Evolutionary conservation across 2,329 filamentous ascomycete species (phyloP).

Genomic region (Emydomyces testavorans): DNA sequence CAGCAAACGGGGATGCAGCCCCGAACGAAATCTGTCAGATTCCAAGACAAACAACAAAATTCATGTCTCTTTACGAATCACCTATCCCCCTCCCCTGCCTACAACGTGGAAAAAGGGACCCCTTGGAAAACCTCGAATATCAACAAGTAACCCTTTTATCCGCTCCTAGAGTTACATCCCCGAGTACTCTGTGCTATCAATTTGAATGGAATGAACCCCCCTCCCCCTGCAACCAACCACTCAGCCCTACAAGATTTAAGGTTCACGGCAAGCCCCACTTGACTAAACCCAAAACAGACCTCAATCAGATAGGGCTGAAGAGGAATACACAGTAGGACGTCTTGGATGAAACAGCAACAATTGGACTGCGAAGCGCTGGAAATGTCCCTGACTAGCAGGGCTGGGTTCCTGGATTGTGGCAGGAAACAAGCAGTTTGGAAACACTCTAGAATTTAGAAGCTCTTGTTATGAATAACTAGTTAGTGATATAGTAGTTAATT

Average conservation of each 20-base stretch:
- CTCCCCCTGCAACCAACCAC: not conserved
- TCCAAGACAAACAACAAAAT: not conserved
- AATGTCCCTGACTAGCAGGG: not conserved
- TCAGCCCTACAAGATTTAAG: not conserved
- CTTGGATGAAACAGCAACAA: not conserved
- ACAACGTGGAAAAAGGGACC: too few relatives aligned
- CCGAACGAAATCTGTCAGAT: not conserved
- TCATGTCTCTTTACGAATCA: too few relatives aligned
- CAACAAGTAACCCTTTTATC: too few relatives aligned
- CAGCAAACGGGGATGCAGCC: not conserved
- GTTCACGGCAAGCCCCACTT: not conserved
- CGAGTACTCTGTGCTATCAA: too few relatives aligned
- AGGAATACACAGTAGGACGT: not conserved
- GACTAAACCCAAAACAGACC: not conserved
- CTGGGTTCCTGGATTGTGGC: not conserved
- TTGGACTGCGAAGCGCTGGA: not conserved
- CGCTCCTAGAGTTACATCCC: too few relatives aligned
- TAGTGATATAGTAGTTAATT: too few relatives aligned
- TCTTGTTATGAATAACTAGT: too few relatives aligned
- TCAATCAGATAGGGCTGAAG: slow-evolving; percentile 6
- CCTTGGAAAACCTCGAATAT: too few relatives aligned
- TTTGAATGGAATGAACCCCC: too few relatives aligned
- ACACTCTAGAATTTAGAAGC: too few relatives aligned
- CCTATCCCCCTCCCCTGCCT: too few relatives aligned
- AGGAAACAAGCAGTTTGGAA: not conserved